Evolutionary conservation across 805 yeast species (phyloP), one percentile per base, ranked within the genome.

Genomic region (Metschnikowia shivogae): DNA sequence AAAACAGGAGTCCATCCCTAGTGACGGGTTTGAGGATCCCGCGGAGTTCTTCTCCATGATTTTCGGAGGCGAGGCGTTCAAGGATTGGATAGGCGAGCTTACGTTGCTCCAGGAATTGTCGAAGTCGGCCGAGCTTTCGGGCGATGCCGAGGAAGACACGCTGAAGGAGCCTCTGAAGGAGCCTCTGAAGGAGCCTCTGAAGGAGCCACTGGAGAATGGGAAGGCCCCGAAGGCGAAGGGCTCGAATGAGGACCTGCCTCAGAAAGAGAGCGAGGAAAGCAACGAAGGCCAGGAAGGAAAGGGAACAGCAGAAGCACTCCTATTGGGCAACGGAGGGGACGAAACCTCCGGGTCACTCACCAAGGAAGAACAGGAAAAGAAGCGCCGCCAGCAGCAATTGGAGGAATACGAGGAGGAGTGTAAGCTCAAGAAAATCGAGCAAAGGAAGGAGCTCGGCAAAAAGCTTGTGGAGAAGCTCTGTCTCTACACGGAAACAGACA

Each of bases 11-110:
- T 83, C 85, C 12, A 78, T 82, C 27, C 85, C 86, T 1, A 72
- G 70, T 41, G 86, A 82, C 50, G 89, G 88, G 4, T 83, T 83
- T 56, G 88, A 81, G 54, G 92, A 85, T 61, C 65, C 65, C 4
- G 47, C 78, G 34, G 89, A 83, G 58, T 81, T 82, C 55, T 84
- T 83, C 60, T 73, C 83, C 4, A 75, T 75, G 68, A 82, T 84
- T 47, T 83, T 89, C 64, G 97, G 97, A 36, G 97, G 97, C 39
- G 95, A 86, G 45, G 95, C 93, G 1, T 89, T 90, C 64, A 77
- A 73, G 29, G 82, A 84, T 39, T 84, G 66, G 67, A 63, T 60
- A 26, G 67, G 66, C 17, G 64, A 63, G 43, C 78, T 45, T 42
- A 86, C 92, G 2, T 63, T 71, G 43, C 49, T 71, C 33, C 70